phyloP scores from a whole-genome alignment of 75 land plant genomes.

The Picea sitchensis region DNA sequence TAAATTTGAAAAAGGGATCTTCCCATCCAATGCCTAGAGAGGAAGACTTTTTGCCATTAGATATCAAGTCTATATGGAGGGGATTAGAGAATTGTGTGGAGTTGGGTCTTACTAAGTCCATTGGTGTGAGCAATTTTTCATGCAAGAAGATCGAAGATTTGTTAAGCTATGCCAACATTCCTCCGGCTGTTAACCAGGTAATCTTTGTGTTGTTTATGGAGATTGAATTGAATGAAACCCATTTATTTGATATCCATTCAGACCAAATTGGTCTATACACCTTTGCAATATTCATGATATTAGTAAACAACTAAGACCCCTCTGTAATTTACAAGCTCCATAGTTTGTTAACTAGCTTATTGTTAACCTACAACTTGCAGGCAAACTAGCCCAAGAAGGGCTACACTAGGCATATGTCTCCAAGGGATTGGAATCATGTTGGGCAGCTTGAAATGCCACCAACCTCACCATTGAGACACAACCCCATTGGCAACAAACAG shows the following conservation, averaged over 20 bases:
- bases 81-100: slow-evolving; percentile 25
- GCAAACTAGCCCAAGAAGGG: neutral
- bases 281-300: neutral
- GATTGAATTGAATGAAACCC: neutral
- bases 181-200: slow-evolving; percentile 35
- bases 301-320: neutral
- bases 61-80: slow-evolving; percentile 23
- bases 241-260: neutral
- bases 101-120: neutral
- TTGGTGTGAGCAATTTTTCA: slow-evolving; percentile 29
- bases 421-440: neutral
- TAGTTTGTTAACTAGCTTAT: neutral
- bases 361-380: neutral
- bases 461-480: neutral
- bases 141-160: slow-evolving; percentile 18
- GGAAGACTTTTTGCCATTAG: slow-evolving; percentile 22
- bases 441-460: neutral
- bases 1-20: slow-evolving; percentile 14
- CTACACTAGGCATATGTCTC: neutral
- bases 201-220: neutral
- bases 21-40: neutral
- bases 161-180: slow-evolving; percentile 15
- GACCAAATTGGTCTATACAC: neutral
- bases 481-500: neutral
- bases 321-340: neutral